Conservation (phyloP, 306 rosid genomes). For the Abrus precatorius region DNA sequence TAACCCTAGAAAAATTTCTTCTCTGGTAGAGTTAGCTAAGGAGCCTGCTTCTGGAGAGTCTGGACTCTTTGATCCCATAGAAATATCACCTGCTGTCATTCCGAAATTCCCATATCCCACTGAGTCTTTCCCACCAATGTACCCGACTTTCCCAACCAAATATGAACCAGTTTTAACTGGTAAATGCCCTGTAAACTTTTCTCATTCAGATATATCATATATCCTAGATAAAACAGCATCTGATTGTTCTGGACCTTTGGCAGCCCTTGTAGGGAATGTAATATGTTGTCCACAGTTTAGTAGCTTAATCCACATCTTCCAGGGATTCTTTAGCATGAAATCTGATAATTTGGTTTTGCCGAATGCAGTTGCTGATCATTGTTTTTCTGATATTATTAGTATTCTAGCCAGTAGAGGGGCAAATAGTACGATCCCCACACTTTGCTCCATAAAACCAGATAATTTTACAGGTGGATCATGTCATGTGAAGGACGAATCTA, state of each 20-base stretch:
- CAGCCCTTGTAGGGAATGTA: constrained; percentile 82
- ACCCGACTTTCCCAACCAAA: constrained; percentile 83
- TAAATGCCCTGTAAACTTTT: constrained; percentile 89
- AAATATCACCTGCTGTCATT: constrained; percentile 92
- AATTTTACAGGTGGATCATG: constrained; percentile 93
- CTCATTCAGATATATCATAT: constrained; percentile 68
- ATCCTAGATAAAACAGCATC: constrained; percentile 83
- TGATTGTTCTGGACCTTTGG: constrained; percentile 93
- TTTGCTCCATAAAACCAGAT: constrained; percentile 81
- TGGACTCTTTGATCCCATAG: constrained; percentile 84
- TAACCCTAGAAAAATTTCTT: constrained; percentile 52
- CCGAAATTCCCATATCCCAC: constrained; percentile 79
- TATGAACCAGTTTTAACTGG: constrained; percentile 90
- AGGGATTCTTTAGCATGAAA: constrained; percentile 71
- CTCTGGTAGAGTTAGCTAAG: constrained; percentile 65
- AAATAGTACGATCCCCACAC: constrained; percentile 69
- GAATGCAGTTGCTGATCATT: constrained; percentile 69
- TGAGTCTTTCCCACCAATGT: constrained; percentile 83
- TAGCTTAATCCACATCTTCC: constrained; percentile 91
- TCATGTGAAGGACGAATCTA: constrained; percentile 78
- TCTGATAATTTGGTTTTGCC: constrained; percentile 78
- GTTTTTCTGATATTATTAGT: constrained; percentile 84
- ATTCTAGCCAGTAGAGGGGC: constrained; percentile 91
- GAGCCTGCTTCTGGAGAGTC: constrained; percentile 66
- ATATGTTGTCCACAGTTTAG: constrained; percentile 95